phyloP scores from a whole-genome alignment of 352 stramenopile species.

The Globisporangium parvum region DNA sequence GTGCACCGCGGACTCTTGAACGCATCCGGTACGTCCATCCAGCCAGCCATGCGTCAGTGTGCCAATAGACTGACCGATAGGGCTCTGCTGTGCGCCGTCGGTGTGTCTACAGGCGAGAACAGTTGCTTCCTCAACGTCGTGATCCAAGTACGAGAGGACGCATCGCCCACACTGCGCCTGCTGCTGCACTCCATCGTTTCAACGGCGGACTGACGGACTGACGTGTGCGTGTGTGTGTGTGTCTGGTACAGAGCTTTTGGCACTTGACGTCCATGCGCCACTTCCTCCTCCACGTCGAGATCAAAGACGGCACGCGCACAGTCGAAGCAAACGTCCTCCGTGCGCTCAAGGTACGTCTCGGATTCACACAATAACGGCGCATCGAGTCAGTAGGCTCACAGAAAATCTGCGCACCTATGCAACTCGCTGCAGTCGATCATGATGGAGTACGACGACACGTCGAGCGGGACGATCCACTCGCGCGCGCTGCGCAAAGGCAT shows the following conservation, averaged over 20 bases:
- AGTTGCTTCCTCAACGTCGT: constrained; percentile 90
- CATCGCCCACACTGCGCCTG: background rate
- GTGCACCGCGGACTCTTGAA: constrained; percentile 80
- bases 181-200: background rate
- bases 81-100: background rate
- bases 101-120: constrained; percentile 66
- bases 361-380: background rate
- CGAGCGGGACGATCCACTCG: constrained; percentile 70
- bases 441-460: constrained; percentile 80
- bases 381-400: background rate
- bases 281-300: constrained; percentile 80
- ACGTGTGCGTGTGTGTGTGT: background rate
- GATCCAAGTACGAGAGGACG: constrained; percentile 34
- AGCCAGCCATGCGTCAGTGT: background rate
- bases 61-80: background rate
- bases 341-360: constrained; percentile 38
- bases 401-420: background rate
- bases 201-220: background rate
- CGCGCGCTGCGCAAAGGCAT: constrained; percentile 73
- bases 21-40: constrained; percentile 24
- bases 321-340: constrained; percentile 75
- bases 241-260: constrained; percentile 69
- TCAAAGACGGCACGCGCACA: constrained; percentile 63
- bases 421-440: constrained; percentile 44
- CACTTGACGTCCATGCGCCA: constrained; percentile 85